These are phyloP conservation scores for Candida sp. DNA, from an alignment of 1,139 yeast genomes.

Conservation along the genomic window DNA sequence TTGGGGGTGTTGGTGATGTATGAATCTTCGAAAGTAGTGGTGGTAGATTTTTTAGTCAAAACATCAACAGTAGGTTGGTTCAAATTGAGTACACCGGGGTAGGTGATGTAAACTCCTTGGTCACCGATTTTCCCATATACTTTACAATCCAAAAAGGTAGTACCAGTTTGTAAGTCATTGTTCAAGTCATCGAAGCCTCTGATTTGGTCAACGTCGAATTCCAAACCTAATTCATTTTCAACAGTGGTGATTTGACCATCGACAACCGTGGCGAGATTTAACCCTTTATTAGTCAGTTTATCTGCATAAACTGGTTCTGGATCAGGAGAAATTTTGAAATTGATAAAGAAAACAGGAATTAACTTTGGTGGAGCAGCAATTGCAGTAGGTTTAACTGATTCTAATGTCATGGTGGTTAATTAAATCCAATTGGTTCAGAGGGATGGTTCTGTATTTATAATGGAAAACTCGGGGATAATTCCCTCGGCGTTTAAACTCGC, in stretches of 20 bases:
- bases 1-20: slow-evolving; percentile 46
- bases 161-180: slow-evolving; percentile 21
- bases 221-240: slow-evolving; percentile 24
- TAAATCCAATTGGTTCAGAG: neutral
- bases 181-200: slow-evolving; percentile 49
- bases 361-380: slow-evolving; percentile 14
- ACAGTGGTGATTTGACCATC: slow-evolving; percentile 28
- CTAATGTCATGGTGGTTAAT: neutral
- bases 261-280: slow-evolving; percentile 18
- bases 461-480: too few species aligned
- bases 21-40: slow-evolving; percentile 39
- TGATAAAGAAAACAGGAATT: slow-evolving; percentile 28
- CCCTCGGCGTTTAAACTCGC: too few species aligned
- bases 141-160: slow-evolving; percentile 46
- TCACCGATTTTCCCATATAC: slow-evolving; percentile 41
- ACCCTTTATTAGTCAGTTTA: slow-evolving; percentile 12
- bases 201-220: slow-evolving; percentile 21
- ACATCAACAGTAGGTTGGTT: slow-evolving; percentile 32
- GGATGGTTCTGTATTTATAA: too few species aligned
- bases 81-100: slow-evolving; percentile 44
- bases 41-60: slow-evolving; percentile 20
- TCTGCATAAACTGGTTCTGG: slow-evolving; percentile 13
- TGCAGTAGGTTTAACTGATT: neutral
- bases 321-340: slow-evolving; percentile 18
- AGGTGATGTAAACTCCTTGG: slow-evolving; percentile 36